Conservation (phyloP, 225 moss, liverwort and hornwort species). For the Ulota crispa region DNA sequence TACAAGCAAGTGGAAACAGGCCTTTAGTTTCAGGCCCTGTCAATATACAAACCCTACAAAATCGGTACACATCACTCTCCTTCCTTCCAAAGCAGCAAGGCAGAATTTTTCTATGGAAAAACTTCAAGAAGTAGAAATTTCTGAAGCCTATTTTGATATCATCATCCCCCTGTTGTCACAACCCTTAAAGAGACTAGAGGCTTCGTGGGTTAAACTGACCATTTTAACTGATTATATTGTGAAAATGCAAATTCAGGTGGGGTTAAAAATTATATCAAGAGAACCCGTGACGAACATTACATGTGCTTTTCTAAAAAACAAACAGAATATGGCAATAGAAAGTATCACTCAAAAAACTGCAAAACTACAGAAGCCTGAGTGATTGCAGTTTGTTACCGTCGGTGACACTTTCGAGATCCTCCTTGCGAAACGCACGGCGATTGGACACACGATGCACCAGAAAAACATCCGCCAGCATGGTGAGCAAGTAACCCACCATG, state of each 20-base stretch:
- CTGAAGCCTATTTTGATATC: neutral
- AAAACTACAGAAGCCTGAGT: neutral
- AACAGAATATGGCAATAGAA: neutral
- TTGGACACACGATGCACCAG: conserved; percentile 54
- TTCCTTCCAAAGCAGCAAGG: neutral
- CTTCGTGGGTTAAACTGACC: neutral
- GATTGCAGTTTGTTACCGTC: conserved; percentile 29
- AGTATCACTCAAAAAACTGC: neutral
- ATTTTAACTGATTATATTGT: neutral
- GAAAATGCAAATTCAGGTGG: neutral
- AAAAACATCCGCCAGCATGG: conserved; percentile 62
- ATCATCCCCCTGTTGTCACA: neutral
- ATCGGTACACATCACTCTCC: neutral
- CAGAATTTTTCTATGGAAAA: neutral
- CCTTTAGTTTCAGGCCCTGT: conserved; percentile 47
- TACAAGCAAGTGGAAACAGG: no score
- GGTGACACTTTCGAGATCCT: conserved; percentile 37
- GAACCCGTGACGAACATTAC: neutral
- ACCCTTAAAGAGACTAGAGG: no score
- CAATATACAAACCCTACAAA: neutral
- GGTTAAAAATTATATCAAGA: neutral
- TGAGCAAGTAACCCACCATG: conserved; percentile 60
- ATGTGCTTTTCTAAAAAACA: neutral
- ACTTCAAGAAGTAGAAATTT: neutral
- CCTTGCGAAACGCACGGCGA: conserved; percentile 37